Evolutionary conservation across 75 land plant species (phyloP).

Genomic region (Selaginella moellendorffii): DNA sequence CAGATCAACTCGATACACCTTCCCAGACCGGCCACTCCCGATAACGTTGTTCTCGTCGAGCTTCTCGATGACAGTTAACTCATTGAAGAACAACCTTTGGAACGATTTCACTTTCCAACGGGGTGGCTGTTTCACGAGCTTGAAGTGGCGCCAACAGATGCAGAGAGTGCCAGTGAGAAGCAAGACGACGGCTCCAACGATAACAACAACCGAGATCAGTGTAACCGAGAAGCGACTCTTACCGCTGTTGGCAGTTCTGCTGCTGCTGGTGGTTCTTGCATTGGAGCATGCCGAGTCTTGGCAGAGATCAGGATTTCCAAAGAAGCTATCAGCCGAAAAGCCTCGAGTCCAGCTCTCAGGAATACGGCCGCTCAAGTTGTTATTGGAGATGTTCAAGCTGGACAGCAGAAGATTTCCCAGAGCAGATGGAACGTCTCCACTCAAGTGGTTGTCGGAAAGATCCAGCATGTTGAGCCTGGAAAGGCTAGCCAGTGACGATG

Average conservation of each 20-base stretch:
- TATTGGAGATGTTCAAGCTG: conserved; percentile 3
- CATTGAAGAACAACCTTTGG: conserved; percentile 41
- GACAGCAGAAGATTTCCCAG: neutral
- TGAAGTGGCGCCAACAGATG: neutral
- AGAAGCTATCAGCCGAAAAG: neutral
- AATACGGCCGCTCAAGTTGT: neutral
- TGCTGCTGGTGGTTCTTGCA: too few species aligned
- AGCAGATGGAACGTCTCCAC: neutral
- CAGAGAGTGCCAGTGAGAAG: too few species aligned
- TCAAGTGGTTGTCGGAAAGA: conserved; percentile 2
- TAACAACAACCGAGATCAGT: neutral
- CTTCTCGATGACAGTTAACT: conserved; percentile 35
- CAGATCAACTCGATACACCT: conserved; percentile 26
- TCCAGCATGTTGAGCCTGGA: conserved; percentile 26
- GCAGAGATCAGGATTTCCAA: neutral
- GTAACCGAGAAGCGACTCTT: neutral
- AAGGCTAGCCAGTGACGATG: conserved; percentile 44
- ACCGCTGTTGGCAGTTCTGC: neutral
- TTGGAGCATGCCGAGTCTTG: neutral
- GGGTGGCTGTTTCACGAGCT: neutral
- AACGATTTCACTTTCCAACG: conserved; percentile 56
- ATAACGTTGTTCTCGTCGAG: conserved; percentile 24
- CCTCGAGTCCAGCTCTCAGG: neutral
- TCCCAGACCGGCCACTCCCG: conserved; percentile 39
- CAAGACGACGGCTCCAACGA: neutral